Conservation (phyloP, 129 eudicot species). For the Escallonia herrerae region DNA sequence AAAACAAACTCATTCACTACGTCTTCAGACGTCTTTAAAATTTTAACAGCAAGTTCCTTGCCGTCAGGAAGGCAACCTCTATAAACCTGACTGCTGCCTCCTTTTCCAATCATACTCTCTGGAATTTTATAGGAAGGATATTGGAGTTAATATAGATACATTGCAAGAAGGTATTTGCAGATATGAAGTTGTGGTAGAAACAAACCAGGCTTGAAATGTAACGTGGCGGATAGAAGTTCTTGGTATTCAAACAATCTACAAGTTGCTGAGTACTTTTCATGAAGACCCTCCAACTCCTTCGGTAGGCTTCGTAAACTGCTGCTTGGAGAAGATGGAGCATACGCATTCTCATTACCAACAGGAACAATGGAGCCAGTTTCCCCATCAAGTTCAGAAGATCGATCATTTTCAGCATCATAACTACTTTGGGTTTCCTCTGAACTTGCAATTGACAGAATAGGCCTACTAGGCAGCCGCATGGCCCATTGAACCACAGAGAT, state of each 20-base stretch:
- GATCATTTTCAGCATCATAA: constrained; percentile 8
- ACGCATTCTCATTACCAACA: constrained; percentile 24
- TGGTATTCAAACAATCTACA: constrained; percentile 68
- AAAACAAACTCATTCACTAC: constrained; percentile 60
- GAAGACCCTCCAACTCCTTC: constrained; percentile 62
- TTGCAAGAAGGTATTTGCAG: no score
- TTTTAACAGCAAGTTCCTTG: constrained; percentile 85
- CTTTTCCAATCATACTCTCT: constrained; percentile 82
- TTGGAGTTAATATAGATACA: neutral
- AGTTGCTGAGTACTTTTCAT: constrained; percentile 63
- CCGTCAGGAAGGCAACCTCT: constrained; percentile 83
- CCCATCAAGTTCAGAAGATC: constrained; percentile 32
- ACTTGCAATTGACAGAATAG: constrained; percentile 28
- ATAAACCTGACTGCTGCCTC: constrained; percentile 87
- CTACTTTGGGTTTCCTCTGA: constrained; percentile 15
- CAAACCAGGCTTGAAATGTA: constrained; percentile 72
- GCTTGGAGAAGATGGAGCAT: constrained; percentile 32
- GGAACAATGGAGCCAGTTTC: constrained; percentile 65
- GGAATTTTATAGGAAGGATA: constrained; percentile 18
- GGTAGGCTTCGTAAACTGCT: constrained; percentile 32
- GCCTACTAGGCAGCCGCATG: constrained; percentile 53
- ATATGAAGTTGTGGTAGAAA: neutral
- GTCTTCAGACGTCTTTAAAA: constrained; percentile 64
- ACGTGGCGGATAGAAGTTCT: constrained; percentile 66
- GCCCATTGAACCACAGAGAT: constrained; percentile 90